Percentiles rank a stretch among this genome's conserved stretches.
These are phyloP conservation scores for Peltaster fructicola DNA, from an alignment of 2,329 filamentous ascomycete genomes.

Conservation along the genomic window DNA sequence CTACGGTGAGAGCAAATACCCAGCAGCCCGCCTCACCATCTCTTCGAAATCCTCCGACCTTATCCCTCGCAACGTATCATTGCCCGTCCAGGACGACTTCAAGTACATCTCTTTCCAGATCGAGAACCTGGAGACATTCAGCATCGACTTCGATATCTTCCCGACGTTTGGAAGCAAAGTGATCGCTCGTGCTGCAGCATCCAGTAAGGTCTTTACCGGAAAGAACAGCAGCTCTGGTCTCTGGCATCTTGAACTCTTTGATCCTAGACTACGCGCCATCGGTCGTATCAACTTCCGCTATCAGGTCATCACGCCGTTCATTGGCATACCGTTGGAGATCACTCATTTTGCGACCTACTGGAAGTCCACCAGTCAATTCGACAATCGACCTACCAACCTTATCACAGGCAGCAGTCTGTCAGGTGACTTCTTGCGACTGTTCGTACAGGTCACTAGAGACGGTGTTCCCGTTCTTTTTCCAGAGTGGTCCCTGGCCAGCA, in stretches of 20 bases:
- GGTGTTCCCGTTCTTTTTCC: conserved; percentile 77
- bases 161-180: conserved; percentile 95
- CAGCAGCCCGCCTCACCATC: conserved; percentile 83
- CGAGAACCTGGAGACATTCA: conserved; percentile 80
- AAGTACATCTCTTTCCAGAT: conserved; percentile 90
- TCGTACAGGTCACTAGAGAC: conserved; percentile 81
- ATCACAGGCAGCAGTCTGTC: conserved; percentile 90
- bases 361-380: conserved; percentile 91
- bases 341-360: conserved; percentile 98
- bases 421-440: conserved; percentile 84
- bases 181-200: conserved; percentile 85
- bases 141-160: conserved; percentile 93
- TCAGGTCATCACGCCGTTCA: conserved; percentile 92
- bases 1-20: conserved; percentile 93
- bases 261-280: conserved; percentile 77
- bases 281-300: conserved; percentile 88
- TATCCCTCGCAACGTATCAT: conserved; percentile 86
- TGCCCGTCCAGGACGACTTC: conserved; percentile 92
- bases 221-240: conserved; percentile 56
- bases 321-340: conserved; percentile 81
- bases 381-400: conserved; percentile 67
- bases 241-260: conserved; percentile 79
- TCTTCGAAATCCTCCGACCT: conserved; percentile 92
- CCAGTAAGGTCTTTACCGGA: conserved; percentile 70
- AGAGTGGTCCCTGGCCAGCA: conserved; percentile 45